Percentiles rank a stretch among this genome's conserved stretches.
Conservation (phyloP, 1,284 basidiomycete species). For the Cystobasidium pallidum region DNA sequence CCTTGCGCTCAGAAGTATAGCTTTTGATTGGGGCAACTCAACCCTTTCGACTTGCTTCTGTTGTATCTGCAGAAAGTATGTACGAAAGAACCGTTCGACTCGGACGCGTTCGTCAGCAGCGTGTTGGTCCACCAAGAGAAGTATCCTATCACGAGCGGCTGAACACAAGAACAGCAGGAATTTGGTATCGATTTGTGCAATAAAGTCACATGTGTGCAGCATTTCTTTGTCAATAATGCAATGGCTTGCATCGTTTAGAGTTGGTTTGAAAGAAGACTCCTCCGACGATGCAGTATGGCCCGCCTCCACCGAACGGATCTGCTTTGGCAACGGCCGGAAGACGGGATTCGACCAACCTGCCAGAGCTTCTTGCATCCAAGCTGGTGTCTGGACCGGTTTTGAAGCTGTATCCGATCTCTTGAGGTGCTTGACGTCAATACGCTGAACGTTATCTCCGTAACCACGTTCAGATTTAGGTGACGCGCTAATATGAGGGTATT, state of each 20-base stretch:
- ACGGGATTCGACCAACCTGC: conserved; percentile 13
- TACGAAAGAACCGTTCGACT: conserved; percentile 77
- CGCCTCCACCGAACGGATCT: neutral
- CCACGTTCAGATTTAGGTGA: neutral
- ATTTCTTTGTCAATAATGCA: conserved; percentile 5
- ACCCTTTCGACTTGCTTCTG: conserved; percentile 54
- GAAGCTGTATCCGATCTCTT: neutral
- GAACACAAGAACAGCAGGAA: conserved; percentile 70
- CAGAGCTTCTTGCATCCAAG: conserved; percentile 22
- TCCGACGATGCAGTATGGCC: neutral
- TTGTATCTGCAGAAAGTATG: conserved; percentile 69
- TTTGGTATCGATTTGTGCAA: conserved; percentile 85
- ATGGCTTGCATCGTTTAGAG: too few relatives aligned
- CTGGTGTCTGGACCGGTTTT: neutral
- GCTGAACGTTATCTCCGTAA: neutral
- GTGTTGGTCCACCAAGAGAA: conserved; percentile 90
- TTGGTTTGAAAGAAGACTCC: neutral
- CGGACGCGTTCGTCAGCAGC: conserved; percentile 90
- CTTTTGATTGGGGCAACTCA: conserved; percentile 52
- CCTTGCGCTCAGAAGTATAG: conserved; percentile 55
- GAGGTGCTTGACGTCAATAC: neutral
- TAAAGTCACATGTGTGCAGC: conserved; percentile 55
- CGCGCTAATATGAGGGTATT: neutral
- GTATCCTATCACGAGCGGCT: conserved; percentile 49
- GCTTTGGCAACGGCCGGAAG: neutral